A percentile compares a stretch with the other conserved stretches of the same genome.
phyloP scores from a whole-genome alignment of 306 rosid genomes.

The Psophocarpus tetragonolobus region DNA sequence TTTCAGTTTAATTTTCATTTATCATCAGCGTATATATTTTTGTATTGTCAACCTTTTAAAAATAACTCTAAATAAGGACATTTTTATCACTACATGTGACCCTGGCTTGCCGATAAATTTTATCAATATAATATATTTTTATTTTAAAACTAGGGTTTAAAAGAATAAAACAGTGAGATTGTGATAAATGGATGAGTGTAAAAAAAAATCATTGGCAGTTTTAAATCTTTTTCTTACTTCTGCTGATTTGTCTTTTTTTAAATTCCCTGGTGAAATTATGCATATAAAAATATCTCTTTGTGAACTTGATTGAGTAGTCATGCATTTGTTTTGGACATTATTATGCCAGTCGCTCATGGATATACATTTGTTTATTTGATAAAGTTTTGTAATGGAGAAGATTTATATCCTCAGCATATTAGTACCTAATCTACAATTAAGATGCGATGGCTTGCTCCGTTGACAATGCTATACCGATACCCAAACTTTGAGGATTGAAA shows the following conservation, averaged over 20 bases:
- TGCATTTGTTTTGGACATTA: neutral
- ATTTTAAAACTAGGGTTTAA: neutral
- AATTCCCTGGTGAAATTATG: neutral
- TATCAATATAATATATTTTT: neutral
- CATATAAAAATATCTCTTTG: neutral
- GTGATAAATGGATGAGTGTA: neutral
- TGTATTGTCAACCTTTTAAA: neutral
- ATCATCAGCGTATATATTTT: neutral
- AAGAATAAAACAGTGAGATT: neutral
- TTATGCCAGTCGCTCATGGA: neutral
- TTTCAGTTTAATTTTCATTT: neutral
- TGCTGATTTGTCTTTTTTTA: neutral
- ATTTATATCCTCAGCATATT: no score
- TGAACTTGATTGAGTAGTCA: neutral
- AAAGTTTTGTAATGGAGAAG: neutral
- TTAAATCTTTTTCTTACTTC: neutral
- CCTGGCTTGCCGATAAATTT: neutral
- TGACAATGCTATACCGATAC: neutral
- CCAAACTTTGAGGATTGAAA: neutral
- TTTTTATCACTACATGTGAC: neutral
- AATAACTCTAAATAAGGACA: neutral
- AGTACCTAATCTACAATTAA: no score
- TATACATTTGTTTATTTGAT: neutral
- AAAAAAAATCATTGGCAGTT: neutral
- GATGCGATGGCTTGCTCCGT: neutral